A percentile compares a stretch with the other conserved stretches of the same genome.
phyloP scores from a whole-genome alignment of 768 basidiomycete species.

The Gymnopilus junonius region DNA sequence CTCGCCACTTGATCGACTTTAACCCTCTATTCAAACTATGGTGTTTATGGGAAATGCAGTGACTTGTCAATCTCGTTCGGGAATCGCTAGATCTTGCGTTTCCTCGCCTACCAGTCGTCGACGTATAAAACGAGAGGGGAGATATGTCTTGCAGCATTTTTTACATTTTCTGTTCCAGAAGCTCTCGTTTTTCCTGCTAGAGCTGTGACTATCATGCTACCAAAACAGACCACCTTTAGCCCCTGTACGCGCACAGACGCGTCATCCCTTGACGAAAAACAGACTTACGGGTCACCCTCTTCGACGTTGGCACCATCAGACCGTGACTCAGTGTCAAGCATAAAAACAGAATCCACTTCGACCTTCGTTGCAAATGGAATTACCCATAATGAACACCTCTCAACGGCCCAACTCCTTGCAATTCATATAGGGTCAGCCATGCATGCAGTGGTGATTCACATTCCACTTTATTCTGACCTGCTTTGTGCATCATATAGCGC shows the following conservation, averaged over 20 bases:
- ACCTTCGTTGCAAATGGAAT: conserved; percentile 30
- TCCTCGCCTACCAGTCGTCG: conserved; percentile 25
- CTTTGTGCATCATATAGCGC: conserved; percentile 49
- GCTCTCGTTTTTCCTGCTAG: neutral
- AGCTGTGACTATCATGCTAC: conserved; percentile 16
- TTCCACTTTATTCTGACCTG: conserved; percentile 2
- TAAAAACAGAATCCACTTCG: conserved; percentile 36
- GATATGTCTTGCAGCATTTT: conserved; percentile 22
- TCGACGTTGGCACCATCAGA: conserved; percentile 12
- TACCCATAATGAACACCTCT: conserved; percentile 40
- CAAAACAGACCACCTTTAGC: conserved; percentile 6
- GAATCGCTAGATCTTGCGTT: conserved; percentile 31
- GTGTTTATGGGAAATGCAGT: conserved; percentile 31
- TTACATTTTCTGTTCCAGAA: neutral
- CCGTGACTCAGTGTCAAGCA: conserved; percentile 30
- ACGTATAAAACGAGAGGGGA: conserved; percentile 33
- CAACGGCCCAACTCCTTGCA: conserved; percentile 59
- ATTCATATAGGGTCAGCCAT: conserved; percentile 69
- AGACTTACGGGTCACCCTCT: conserved; percentile 5
- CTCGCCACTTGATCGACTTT: conserved; percentile 25
- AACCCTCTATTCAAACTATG: conserved; percentile 28
- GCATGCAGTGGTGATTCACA: conserved; percentile 9
- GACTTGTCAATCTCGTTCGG: conserved; percentile 29
- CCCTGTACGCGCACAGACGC: conserved; percentile 12
- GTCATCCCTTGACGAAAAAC: conserved; percentile 12